Evolutionary conservation across 2,329 filamentous ascomycete species (phyloP).

Genomic region (Fusarium subtropicale): DNA sequence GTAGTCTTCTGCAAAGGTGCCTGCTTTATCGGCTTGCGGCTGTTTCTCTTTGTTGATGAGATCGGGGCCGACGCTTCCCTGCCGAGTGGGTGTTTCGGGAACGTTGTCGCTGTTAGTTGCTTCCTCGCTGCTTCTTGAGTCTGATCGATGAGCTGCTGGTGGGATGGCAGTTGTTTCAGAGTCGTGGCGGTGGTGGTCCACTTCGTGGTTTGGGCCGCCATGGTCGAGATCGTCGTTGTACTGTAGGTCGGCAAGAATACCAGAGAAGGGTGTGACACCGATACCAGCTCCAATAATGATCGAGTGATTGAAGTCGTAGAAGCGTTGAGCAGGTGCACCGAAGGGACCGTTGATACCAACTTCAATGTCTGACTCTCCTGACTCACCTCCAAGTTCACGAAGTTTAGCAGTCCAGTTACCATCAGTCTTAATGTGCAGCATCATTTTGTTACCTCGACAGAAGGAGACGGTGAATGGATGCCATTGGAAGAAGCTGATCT

Average conservation of each 20-base stretch:
- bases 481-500: constrained; percentile 67
- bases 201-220: constrained; percentile 41
- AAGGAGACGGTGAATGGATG: constrained; percentile 70
- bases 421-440: constrained; percentile 69
- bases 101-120: background rate
- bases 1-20: constrained; percentile 53
- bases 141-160: accelerated
- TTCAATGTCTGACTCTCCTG: constrained; percentile 54
- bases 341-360: constrained; percentile 69
- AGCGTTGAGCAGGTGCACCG: constrained; percentile 68
- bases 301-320: constrained; percentile 67
- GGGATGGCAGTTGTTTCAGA: constrained; percentile 13
- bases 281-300: constrained; percentile 68
- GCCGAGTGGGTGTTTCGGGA: background rate
- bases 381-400: constrained; percentile 55
- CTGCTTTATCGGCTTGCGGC: constrained; percentile 28
- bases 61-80: constrained; percentile 8
- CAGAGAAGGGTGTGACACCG: constrained; percentile 68
- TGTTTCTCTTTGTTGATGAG: constrained; percentile 32
- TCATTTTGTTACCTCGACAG: constrained; percentile 63
- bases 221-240: constrained; percentile 56
- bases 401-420: constrained; percentile 66
- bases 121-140: background rate
- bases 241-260: constrained; percentile 67
- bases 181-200: background rate